phyloP scores from a whole-genome alignment of 1,139 yeast species.

The Nakaseomyces uthaithaninus region DNA sequence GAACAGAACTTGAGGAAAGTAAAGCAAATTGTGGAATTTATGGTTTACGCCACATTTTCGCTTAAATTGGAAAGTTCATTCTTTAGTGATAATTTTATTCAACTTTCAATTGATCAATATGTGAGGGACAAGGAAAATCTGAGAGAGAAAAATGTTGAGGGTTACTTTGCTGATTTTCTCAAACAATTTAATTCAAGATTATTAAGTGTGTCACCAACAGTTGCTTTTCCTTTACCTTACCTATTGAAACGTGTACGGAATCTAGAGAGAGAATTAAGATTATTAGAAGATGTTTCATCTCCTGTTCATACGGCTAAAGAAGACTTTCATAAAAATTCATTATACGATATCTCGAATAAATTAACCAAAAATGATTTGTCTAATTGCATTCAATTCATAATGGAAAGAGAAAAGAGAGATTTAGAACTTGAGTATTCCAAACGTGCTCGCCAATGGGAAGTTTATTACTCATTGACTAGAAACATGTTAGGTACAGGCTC shows the following conservation, averaged over 20 bases:
- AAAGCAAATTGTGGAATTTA: conserved; percentile 72
- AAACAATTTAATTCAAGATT: conserved; percentile 42
- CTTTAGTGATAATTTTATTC: conserved; percentile 64
- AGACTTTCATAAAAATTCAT: conserved; percentile 20
- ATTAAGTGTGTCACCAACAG: conserved; percentile 70
- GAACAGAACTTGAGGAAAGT: conserved; percentile 52
- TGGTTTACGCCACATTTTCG: conserved; percentile 70
- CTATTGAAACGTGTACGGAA: conserved; percentile 48
- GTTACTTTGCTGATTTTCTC: conserved; percentile 44
- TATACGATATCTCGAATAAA: conserved; percentile 23
- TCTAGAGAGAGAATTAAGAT: conserved; percentile 40
- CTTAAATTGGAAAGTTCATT: conserved; percentile 74
- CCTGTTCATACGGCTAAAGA: conserved; percentile 28
- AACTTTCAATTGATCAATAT: conserved; percentile 36
- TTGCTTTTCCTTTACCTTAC: conserved; percentile 58
- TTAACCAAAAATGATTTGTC: conserved; percentile 27
- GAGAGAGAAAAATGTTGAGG: conserved; percentile 14
- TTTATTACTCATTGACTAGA: conserved; percentile 42
- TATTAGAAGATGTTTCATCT: conserved; percentile 30
- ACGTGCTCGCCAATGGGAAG: conserved; percentile 52
- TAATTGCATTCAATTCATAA: conserved; percentile 29
- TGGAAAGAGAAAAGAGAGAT: conserved; percentile 35
- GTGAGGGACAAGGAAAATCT: conserved; percentile 16
- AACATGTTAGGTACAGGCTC: conserved; percentile 54
- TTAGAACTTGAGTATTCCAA: conserved; percentile 35